Evolutionary conservation across 129 eudicot species (phyloP).

Genomic region (Ambrosia artemisiifolia): DNA sequence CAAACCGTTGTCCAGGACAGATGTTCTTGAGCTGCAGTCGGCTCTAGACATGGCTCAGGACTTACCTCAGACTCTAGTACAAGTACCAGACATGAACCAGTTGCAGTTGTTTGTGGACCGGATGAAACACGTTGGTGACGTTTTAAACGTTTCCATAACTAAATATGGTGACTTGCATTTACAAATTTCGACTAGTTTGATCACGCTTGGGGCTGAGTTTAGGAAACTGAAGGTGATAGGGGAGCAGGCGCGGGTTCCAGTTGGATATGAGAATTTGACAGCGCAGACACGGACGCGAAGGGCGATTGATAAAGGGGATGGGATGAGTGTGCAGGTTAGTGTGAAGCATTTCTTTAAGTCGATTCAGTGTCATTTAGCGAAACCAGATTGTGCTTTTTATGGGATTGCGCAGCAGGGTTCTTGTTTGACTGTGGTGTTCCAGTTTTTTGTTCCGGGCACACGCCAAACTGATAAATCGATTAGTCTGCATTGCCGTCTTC

Average conservation of each 20-base stretch:
- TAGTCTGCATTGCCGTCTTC: slow-evolving; percentile 93
- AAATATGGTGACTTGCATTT: slow-evolving; percentile 73
- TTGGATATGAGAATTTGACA: slow-evolving; percentile 44
- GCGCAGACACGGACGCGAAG: slow-evolving; percentile 58
- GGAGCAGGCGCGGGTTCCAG: slow-evolving; percentile 51
- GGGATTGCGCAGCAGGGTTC: slow-evolving; percentile 77
- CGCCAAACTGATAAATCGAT: slow-evolving; percentile 81
- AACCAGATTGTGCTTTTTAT: slow-evolving; percentile 89
- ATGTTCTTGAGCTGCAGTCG: slow-evolving; percentile 67
- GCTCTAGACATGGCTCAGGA: slow-evolving; percentile 75
- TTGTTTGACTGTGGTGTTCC: slow-evolving; percentile 80
- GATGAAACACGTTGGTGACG: slow-evolving; percentile 94
- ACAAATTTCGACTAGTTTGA: slow-evolving; percentile 68
- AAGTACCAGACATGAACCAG: slow-evolving; percentile 65
- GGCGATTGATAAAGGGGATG: slow-evolving; percentile 66
- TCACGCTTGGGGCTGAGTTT: slow-evolving; percentile 84
- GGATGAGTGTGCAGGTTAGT: slow-evolving; percentile 77
- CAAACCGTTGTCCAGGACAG: slow-evolving; percentile 81
- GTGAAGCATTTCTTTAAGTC: slow-evolving; percentile 90
- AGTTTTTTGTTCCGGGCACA: slow-evolving; percentile 85
- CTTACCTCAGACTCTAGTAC: slow-evolving; percentile 66
- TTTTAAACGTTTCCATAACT: slow-evolving; percentile 57
- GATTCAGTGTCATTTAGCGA: slow-evolving; percentile 77
- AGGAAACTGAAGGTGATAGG: slow-evolving; percentile 69
- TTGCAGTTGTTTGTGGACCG: slow-evolving; percentile 69